phyloP scores from a whole-genome alignment of 306 rosid genomes.

The Lotus japonicus region DNA sequence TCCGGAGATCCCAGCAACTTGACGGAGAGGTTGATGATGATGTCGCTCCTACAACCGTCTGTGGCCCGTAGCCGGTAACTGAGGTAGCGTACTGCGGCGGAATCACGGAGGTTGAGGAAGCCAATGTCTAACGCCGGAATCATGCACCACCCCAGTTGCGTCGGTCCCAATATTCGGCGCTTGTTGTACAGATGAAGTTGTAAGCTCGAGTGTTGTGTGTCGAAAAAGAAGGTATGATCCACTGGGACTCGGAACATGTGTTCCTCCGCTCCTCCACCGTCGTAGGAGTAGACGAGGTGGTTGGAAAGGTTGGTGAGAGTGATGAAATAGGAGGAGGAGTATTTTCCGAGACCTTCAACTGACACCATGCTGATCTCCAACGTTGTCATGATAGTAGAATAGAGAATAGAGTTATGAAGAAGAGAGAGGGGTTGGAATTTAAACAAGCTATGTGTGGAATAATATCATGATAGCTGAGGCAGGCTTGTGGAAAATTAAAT shows the following conservation, averaged over 20 bases:
- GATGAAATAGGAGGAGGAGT: constrained; percentile 29
- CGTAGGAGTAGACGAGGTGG: constrained; percentile 11
- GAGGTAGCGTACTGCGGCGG: constrained; percentile 29
- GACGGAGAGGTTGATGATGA: constrained; percentile 41
- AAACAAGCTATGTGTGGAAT: no score
- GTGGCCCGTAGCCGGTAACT: constrained; percentile 56
- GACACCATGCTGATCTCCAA: constrained; percentile 47
- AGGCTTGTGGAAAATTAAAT: no score
- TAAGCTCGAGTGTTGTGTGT: constrained; percentile 24
- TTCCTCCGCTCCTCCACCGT: constrained; percentile 30
- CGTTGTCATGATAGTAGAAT: constrained; percentile 12
- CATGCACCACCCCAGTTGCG: constrained; percentile 44
- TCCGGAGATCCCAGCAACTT: constrained; percentile 15
- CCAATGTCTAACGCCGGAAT: constrained; percentile 44
- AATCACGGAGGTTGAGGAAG: constrained; percentile 11
- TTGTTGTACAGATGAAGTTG: constrained; percentile 35
- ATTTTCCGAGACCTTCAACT: constrained; percentile 34
- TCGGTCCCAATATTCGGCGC: constrained; percentile 34
- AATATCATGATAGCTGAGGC: no score
- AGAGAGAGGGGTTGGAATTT: no score
- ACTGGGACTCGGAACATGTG: constrained; percentile 41
- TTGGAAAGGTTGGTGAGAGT: constrained; percentile 30
- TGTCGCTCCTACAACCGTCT: constrained; percentile 41
- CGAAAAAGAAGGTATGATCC: constrained; percentile 37
- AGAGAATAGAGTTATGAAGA: no score